Evolutionary conservation across 2,329 filamentous ascomycete species (phyloP).

Genomic region (Acrocalymma vagum): DNA sequence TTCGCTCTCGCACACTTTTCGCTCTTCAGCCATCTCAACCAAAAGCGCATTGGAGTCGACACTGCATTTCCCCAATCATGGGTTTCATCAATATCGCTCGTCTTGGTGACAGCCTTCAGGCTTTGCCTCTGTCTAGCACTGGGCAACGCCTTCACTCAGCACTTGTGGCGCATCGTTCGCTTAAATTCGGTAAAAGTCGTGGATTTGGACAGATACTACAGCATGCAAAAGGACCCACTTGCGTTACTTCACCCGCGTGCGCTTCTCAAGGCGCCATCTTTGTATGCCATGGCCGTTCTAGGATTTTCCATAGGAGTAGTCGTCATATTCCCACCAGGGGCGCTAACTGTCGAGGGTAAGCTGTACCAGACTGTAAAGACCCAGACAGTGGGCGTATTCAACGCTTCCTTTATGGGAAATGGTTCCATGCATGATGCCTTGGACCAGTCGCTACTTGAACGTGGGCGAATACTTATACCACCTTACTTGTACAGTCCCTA

Average conservation of each 20-base stretch:
- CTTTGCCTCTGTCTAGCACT: conserved; percentile 6
- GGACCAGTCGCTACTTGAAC: not conserved
- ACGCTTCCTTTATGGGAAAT: conserved; percentile 4
- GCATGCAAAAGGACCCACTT: conserved; percentile 1
- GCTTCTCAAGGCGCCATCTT: conserved; percentile 1
- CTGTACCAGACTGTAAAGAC: not conserved
- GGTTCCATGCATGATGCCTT: conserved; percentile 1
- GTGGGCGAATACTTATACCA: not conserved
- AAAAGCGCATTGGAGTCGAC: conserved; percentile 7
- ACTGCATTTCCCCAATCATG: conserved; percentile 5
- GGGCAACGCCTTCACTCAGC: conserved; percentile 10
- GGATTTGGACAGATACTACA: conserved; percentile 3
- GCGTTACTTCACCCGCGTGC: not conserved
- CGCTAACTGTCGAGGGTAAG: conserved; percentile 4
- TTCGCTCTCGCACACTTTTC: too few species aligned
- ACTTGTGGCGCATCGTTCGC: conserved; percentile 7
- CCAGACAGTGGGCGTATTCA: conserved; percentile 3
- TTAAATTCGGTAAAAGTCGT: conserved; percentile 1
- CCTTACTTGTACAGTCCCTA: not conserved
- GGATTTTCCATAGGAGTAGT: conserved; percentile 3
- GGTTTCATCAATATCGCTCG: conserved; percentile 4
- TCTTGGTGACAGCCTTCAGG: conserved; percentile 8
- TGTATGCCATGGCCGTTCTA: conserved; percentile 5
- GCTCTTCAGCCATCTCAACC: conserved; percentile 8
- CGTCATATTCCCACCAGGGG: conserved; percentile 7